These are phyloP conservation scores for Gossypium herbaceum DNA, from an alignment of 345 rosid species.

Conservation along the genomic window DNA sequence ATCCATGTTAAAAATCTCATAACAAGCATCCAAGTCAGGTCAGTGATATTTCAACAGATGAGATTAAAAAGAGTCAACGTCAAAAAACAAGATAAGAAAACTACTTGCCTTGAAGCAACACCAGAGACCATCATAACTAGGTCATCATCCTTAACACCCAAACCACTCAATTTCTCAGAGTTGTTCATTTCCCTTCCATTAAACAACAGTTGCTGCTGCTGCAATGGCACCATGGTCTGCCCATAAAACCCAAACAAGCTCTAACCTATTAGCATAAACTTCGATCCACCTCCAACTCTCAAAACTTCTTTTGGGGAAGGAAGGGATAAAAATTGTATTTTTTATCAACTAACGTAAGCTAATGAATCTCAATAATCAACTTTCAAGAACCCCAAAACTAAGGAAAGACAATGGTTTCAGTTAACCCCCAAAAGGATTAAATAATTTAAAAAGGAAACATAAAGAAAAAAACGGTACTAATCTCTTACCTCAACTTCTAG, in stretches of 20 bases:
- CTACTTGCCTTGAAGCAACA: conserved; percentile 43
- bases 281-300: not conserved
- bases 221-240: conserved; percentile 81
- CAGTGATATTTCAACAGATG: not conserved
- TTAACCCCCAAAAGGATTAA: not conserved
- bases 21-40: not conserved
- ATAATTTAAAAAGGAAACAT: not conserved
- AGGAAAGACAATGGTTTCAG: not conserved
- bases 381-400: conserved; percentile 11
- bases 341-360: not conserved
- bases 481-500: conserved; percentile 88
- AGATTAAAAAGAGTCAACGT: not conserved
- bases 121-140: conserved; percentile 84
- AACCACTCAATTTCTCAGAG: conserved; percentile 66
- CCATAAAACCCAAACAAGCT: conserved; percentile 21
- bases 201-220: conserved; percentile 81
- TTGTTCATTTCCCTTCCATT: conserved; percentile 83
- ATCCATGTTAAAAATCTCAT: not conserved
- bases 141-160: conserved; percentile 91
- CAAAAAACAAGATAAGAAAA: not conserved
- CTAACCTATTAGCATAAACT: not conserved
- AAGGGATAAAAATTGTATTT: not conserved
- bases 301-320: not conserved
- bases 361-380: not conserved
- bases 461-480: not conserved